These are phyloP conservation scores for Capsella rubella DNA, from an alignment of 441 rosid genomes.

Conservation along the genomic window DNA sequence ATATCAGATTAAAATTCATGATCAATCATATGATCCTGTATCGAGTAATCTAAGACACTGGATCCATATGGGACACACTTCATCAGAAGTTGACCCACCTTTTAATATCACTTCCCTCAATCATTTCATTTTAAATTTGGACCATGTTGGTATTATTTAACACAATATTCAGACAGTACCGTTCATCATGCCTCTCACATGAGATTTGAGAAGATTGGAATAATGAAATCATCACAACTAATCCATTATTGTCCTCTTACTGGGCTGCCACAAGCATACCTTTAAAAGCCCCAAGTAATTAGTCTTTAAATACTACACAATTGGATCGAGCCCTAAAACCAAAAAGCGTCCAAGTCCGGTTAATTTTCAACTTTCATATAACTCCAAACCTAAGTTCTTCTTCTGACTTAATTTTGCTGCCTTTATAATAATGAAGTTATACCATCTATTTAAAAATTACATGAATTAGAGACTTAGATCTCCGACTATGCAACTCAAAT, in stretches of 20 bases:
- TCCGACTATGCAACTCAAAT: not conserved
- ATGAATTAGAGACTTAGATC: too few species aligned
- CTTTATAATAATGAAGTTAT: not conserved
- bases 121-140: constrained; percentile 26
- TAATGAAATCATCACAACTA: not conserved
- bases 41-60: constrained; percentile 35
- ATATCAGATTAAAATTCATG: constrained; percentile 1
- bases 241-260: not conserved
- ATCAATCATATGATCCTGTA: constrained; percentile 7
- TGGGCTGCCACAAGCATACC: not conserved
- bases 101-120: constrained; percentile 21
- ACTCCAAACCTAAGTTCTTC: too few species aligned
- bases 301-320: constrained; percentile 1
- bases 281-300: not conserved
- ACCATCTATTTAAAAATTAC: not conserved
- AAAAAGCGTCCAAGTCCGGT: not conserved
- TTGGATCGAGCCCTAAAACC: constrained; percentile 16
- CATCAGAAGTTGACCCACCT: constrained; percentile 28
- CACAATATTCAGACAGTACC: not conserved
- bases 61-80: constrained; percentile 23
- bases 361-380: not conserved
- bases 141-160: constrained; percentile 7
- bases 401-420: not conserved
- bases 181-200: not conserved
- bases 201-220: not conserved